Evolutionary conservation across 305 asterid genomes (phyloP).

Genomic region (Plantago coronopus): DNA sequence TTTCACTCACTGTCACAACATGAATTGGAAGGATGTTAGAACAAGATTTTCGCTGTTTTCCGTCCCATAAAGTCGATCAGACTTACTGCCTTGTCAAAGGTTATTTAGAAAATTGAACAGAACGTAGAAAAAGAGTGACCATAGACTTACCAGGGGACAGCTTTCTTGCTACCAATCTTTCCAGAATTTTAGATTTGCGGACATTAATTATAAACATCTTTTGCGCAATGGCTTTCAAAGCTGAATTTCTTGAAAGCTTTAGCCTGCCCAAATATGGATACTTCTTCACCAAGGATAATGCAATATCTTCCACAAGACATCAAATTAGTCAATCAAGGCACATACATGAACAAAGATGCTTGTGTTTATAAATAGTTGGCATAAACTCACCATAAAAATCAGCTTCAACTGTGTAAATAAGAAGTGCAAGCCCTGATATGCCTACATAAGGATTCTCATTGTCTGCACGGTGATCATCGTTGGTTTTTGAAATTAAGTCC

Average conservation of each 20-base stretch:
- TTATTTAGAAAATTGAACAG: too few species aligned
- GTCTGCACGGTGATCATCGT: background rate
- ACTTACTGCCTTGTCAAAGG: too few species aligned
- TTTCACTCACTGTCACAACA: too few species aligned
- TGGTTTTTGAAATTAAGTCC: slow-evolving; percentile 4
- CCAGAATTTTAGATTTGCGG: background rate
- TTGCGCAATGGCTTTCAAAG: slow-evolving; percentile 9
- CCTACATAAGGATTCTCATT: background rate
- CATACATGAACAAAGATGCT: too few species aligned
- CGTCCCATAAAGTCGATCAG: too few species aligned
- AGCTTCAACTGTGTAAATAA: background rate
- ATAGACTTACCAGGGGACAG: background rate
- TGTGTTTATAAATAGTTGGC: background rate
- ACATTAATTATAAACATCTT: background rate
- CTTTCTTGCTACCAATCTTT: too few species aligned
- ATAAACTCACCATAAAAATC: background rate
- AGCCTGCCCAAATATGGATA: slow-evolving; percentile 5
- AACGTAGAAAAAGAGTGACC: too few species aligned
- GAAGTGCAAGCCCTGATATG: background rate
- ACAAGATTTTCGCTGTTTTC: too few species aligned
- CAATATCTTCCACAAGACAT: slow-evolving; percentile 14
- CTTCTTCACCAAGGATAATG: slow-evolving; percentile 13
- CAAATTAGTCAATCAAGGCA: too few species aligned
- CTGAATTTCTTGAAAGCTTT: background rate
- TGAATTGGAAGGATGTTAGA: too few species aligned